These are phyloP conservation scores for Pseudogymnoascus destructans DNA, from an alignment of 2,329 filamentous ascomycete genomes.

Conservation along the genomic window DNA sequence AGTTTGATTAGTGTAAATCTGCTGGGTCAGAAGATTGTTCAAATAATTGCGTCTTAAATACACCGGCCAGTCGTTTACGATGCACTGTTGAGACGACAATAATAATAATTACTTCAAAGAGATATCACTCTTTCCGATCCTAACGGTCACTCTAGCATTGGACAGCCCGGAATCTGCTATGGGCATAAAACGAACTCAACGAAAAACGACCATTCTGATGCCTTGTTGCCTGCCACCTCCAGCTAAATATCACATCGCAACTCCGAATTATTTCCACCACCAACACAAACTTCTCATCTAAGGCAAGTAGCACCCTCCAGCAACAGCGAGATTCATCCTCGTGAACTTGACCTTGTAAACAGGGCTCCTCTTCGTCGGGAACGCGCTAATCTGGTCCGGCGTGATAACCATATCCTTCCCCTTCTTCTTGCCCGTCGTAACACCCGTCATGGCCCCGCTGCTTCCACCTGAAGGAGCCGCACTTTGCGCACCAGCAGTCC, in stretches of 20 bases:
- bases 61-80: not conserved
- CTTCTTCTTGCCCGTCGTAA: slow-evolving; percentile 50
- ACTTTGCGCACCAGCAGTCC: slow-evolving; percentile 25
- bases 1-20: not conserved
- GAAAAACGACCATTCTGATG: not conserved
- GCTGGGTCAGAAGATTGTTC: not conserved
- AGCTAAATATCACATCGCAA: slow-evolving; percentile 5
- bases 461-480: slow-evolving; percentile 22
- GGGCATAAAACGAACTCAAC: not conserved
- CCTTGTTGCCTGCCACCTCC: not conserved
- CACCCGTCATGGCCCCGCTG: slow-evolving; percentile 21
- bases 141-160: not conserved
- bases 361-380: slow-evolving; percentile 90
- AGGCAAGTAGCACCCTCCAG: slow-evolving; percentile 53
- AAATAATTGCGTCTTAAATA: not conserved
- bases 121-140: not conserved
- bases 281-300: not conserved
- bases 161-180: not conserved
- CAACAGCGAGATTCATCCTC: slow-evolving; percentile 84
- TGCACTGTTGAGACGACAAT: not conserved
- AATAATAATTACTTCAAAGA: not conserved
- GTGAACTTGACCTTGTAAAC: slow-evolving; percentile 91
- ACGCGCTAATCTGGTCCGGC: slow-evolving; percentile 86
- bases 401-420: slow-evolving; percentile 82
- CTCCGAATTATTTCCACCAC: not conserved